Percentiles rank a stretch among this genome's conserved stretches.
These are phyloP conservation scores for Oryza longistaminata DNA, from an alignment of 176 grass and related monocot species.

Conservation along the genomic window DNA sequence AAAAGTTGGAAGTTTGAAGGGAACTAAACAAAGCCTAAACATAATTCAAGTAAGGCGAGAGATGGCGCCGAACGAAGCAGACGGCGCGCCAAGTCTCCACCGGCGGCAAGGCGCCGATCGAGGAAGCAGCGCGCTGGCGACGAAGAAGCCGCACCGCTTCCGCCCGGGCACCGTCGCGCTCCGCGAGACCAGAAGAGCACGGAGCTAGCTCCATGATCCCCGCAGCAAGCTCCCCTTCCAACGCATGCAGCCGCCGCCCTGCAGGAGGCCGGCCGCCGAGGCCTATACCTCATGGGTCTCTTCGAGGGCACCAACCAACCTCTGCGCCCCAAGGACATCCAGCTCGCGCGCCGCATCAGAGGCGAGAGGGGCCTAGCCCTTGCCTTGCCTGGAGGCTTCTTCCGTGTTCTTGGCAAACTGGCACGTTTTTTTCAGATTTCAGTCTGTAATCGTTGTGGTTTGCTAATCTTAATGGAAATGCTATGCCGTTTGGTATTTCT, in stretches of 20 bases:
- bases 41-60: background rate
- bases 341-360: conserved; percentile 72
- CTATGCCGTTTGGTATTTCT: background rate
- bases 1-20: too few species aligned
- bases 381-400: too few species aligned
- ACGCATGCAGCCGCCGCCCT: too few species aligned
- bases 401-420: background rate
- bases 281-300: conserved; percentile 73
- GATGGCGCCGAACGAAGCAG: conserved; percentile 83
- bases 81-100: conserved; percentile 74
- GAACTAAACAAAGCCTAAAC: too few species aligned
- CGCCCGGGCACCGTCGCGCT: too few species aligned
- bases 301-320: conserved; percentile 94
- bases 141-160: too few species aligned
- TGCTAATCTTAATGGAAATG: conserved; percentile 10
- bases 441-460: background rate
- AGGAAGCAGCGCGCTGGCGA: too few species aligned
- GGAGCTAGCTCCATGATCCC: too few species aligned
- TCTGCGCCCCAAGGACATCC: conserved; percentile 85
- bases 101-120: conserved; percentile 72
- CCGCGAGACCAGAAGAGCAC: too few species aligned
- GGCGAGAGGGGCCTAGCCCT: conserved; percentile 64
- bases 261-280: conserved; percentile 65
- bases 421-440: background rate
- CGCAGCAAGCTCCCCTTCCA: too few species aligned